Evolutionary conservation across 176 grass and related monocot species (phyloP).

Genomic region (Coix lacrymajobi): DNA sequence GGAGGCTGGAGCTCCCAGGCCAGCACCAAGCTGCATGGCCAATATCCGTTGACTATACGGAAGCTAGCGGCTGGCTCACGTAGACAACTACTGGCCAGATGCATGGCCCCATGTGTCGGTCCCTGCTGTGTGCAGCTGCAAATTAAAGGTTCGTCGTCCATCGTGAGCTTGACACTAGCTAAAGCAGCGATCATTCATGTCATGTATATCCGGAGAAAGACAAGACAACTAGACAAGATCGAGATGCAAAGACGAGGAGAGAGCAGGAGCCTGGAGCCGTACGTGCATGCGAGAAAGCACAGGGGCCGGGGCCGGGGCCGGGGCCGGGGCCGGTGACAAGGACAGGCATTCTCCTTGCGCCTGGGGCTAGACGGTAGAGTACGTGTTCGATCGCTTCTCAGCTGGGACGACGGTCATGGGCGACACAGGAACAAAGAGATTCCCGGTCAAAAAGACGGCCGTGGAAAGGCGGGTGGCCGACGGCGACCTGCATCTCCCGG

Average conservation of each 20-base stretch:
- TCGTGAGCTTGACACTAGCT: not conserved
- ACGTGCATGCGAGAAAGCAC: constrained; percentile 37
- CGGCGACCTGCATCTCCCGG: constrained; percentile 14
- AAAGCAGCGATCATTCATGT: not conserved
- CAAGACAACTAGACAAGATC: no score
- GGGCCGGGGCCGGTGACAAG: no score
- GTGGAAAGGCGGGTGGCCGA: constrained; percentile 28
- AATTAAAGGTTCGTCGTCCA: not conserved
- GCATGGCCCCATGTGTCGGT: not conserved
- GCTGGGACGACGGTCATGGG: constrained; percentile 3
- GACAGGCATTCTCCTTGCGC: not conserved
- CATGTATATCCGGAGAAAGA: not conserved
- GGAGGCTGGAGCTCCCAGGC: constrained; percentile 11
- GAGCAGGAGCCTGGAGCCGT: constrained; percentile 4
- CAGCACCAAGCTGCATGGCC: not conserved
- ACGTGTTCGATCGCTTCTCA: not conserved
- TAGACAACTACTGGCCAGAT: not conserved
- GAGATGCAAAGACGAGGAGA: not conserved
- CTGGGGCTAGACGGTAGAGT: constrained; percentile 18
- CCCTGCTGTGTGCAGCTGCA: not conserved
- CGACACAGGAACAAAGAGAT: constrained; percentile 33
- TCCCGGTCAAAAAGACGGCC: constrained; percentile 55
- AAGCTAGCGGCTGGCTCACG: not conserved
- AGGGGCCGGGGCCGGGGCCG: no score
- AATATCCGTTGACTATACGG: not conserved